Percentiles rank a stretch among this genome's conserved stretches.
Conservation (phyloP, 768 basidiomycete species). For the Rhodotorula babjevae region DNA sequence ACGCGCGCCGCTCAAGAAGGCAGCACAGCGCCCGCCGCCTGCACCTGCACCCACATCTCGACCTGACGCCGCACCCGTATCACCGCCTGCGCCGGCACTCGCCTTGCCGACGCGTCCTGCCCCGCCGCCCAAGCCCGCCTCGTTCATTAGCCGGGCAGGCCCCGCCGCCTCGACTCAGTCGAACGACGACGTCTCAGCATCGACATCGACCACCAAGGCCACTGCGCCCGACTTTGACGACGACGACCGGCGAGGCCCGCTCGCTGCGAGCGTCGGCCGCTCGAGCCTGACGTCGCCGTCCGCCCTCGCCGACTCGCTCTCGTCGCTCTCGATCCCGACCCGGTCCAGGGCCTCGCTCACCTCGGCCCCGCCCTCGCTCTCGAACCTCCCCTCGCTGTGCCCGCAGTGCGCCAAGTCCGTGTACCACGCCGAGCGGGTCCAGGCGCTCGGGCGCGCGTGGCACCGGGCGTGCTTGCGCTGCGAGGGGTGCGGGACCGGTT, state of each 20-base stretch:
- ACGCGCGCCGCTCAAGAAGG: background rate
- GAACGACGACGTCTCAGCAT: background rate
- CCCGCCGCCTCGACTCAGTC: too few species aligned
- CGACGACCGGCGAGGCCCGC: background rate
- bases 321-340: background rate
- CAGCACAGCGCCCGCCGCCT: too few species aligned
- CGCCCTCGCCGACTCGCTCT: background rate
- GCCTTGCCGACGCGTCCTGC: background rate
- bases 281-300: background rate
- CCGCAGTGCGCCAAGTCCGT: background rate
- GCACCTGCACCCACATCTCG: too few species aligned
- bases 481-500: conserved; percentile 30
- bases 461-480: conserved; percentile 39
- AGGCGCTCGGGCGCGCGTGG: background rate
- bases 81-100: background rate
- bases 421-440: conserved; percentile 10
- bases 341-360: background rate
- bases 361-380: background rate
- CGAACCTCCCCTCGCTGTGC: background rate
- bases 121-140: background rate
- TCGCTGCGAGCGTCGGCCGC: background rate
- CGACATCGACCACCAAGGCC: background rate
- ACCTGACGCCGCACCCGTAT: too few species aligned
- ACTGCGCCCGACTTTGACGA: background rate
- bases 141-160: background rate